These are phyloP conservation scores for Fagopyrum homotropicum DNA, from an alignment of 148 eudicot genomes.

Conservation along the genomic window DNA sequence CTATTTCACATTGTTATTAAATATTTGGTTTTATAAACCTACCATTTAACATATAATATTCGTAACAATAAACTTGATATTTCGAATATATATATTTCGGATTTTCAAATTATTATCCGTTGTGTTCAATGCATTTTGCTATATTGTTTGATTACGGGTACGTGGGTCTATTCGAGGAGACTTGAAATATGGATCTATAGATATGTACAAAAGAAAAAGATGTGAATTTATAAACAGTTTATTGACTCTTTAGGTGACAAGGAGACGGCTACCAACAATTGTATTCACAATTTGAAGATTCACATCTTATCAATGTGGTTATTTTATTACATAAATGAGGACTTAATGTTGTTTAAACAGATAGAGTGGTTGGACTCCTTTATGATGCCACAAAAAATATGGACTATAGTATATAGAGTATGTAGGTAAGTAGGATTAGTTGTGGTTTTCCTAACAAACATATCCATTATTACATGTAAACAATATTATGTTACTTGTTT, in stretches of 20 bases:
- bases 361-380: conserved; percentile 6
- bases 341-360: background rate
- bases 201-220: background rate
- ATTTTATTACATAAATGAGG: too few species aligned
- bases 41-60: too few species aligned
- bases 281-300: background rate
- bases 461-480: background rate
- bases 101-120: too few species aligned
- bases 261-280: background rate
- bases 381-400: background rate
- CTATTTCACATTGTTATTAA: too few species aligned
- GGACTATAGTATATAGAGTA: background rate
- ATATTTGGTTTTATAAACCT: too few species aligned
- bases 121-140: too few species aligned
- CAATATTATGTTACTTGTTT: background rate
- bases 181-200: background rate
- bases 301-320: too few species aligned
- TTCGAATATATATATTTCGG: too few species aligned
- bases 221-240: background rate
- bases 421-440: background rate
- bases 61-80: too few species aligned
- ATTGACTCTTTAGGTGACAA: background rate
- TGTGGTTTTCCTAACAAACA: background rate
- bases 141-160: background rate
- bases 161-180: background rate